These are phyloP conservation scores for Annulohypoxylon stygium DNA, from an alignment of 495 filamentous ascomycete genomes.

Conservation along the genomic window DNA sequence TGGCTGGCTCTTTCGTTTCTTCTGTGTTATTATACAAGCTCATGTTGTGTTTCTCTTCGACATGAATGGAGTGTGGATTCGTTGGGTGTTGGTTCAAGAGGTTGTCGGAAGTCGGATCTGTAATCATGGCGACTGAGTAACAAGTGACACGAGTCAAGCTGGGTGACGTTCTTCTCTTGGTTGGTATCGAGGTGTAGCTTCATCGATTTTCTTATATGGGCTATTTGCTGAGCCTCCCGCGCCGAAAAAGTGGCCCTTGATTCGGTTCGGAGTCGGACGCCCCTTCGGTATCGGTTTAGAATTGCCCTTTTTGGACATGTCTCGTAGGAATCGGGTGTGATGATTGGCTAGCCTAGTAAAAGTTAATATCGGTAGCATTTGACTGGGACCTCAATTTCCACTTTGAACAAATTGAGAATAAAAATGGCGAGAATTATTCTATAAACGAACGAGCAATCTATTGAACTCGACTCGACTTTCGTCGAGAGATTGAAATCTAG, in stretches of 20 bases:
- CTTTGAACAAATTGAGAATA: not conserved
- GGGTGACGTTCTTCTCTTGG: not conserved
- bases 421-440: not conserved
- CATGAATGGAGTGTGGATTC: not conserved
- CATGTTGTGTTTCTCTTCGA: conserved; percentile 7
- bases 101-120: not conserved
- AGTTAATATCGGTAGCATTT: not conserved
- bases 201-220: not conserved
- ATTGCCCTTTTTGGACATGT: conserved; percentile 18
- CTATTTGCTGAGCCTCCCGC: not conserved
- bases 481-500: not conserved
- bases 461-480: not conserved
- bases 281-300: conserved; percentile 3
- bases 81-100: not conserved
- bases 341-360: not conserved
- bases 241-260: not conserved
- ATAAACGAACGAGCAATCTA: not conserved
- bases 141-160: not conserved
- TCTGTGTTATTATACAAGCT: not conserved
- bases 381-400: not conserved
- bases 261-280: conserved; percentile 14
- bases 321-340: not conserved
- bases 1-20: not conserved
- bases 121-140: conserved; percentile 1
- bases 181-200: not conserved